A percentile compares a stretch with the other conserved stretches of the same genome.
phyloP scores from a whole-genome alignment of 306 rosid species.

The Begonia peltatifolia region DNA sequence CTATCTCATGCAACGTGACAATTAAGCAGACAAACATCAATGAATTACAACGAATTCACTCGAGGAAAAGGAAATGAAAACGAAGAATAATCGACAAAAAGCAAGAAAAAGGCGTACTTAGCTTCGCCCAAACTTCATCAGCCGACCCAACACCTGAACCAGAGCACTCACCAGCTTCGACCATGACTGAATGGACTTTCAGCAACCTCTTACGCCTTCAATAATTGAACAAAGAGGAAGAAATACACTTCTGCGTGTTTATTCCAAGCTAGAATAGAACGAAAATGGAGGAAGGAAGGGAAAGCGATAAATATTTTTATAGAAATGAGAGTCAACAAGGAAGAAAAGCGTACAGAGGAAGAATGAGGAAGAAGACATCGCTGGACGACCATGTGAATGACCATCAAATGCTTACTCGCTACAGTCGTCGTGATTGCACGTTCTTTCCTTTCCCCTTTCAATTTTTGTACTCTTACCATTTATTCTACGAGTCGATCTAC shows the following conservation, averaged over 20 bases:
- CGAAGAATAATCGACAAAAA: background rate
- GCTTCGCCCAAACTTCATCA: conserved; percentile 68
- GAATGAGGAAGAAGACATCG: conserved; percentile 1
- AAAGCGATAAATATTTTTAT: too few relatives aligned
- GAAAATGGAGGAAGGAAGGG: too few relatives aligned
- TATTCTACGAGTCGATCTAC: too few relatives aligned
- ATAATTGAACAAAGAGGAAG: background rate
- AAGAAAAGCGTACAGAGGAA: conserved; percentile 6
- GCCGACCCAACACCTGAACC: conserved; percentile 30
- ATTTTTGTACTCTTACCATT: too few relatives aligned
- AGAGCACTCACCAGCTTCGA: conserved; percentile 51
- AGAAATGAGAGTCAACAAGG: too few relatives aligned
- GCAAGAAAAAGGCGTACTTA: conserved; percentile 25
- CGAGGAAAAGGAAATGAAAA: background rate
- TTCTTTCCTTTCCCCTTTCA: too few relatives aligned
- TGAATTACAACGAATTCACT: background rate
- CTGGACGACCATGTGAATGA: background rate
- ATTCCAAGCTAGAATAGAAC: background rate
- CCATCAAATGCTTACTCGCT: too few relatives aligned
- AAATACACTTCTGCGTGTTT: background rate
- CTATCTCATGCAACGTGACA: too few relatives aligned
- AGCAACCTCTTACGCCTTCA: background rate
- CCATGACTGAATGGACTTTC: conserved; percentile 18
- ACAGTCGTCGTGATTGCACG: too few relatives aligned
- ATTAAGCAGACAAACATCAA: too few relatives aligned